Base-by-base conservation (phyloP, 371 early-diverging fungal genomes). In the Apophysomyces trapeziformis region DNA sequence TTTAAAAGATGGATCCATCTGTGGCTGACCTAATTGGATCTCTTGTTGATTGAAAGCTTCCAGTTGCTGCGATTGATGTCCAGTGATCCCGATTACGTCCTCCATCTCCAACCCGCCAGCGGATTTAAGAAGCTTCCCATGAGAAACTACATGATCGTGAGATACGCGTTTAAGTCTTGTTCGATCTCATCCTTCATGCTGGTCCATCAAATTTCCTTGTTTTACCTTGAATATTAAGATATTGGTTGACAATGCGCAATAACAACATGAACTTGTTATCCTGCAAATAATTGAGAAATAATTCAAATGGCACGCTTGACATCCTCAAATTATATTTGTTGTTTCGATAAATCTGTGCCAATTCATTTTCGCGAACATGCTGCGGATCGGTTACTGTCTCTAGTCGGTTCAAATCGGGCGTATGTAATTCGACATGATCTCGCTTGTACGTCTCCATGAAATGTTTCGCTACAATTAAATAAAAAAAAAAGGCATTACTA, bases 171-270 rank as follows among this genome's bases (percentile, higher is more conserved):
- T 3, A 26, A 26, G 32, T 26, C 21, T 44, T 37, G 26, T 12
- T 56, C 16, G 7, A 16, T 37, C 18, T n/a, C 57, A 7, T 26
- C 9, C 54, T 2, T 7, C 54, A 8, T 50, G 2, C 21, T 4
- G 21, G 21, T 18, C 21, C 21, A n/a, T 13, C 37, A 38, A 38
- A 57, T 57, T 32, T 37, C 38, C 54, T 46, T 56, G 9, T 37
- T n/a, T 47, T 67, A 79, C 87, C 93, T 75, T 93, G 84, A 46
- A 99, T 96, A 68, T 93, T 88, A 41, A 99, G 74, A 70, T 96
- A 90, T 75, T 96, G 95, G 74, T 98, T 99, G 44, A 99, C 89
- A n/a, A 99, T 87, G 64, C 96, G 88, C 68, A 98, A 85, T 63
- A 99, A 75, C 43, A 94, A 85, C 68, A 90, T 88, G 66, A 92